Conservation (phyloP, 2,329 filamentous ascomycete genomes). For the Fusarium ramigenum region DNA sequence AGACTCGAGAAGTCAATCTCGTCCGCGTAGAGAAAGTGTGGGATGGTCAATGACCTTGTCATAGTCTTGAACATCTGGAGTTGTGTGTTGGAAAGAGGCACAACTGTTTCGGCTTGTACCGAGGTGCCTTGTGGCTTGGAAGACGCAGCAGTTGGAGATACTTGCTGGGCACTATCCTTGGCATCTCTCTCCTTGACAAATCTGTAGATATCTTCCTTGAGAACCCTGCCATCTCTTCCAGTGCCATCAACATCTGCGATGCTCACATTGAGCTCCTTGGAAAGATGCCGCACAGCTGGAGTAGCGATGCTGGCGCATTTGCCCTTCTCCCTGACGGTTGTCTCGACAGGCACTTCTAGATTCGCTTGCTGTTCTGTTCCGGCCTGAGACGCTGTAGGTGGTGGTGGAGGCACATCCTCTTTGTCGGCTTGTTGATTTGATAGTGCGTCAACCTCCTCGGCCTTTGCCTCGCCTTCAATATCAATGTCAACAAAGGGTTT, state of each 20-base stretch:
- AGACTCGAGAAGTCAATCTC: slow-evolving; percentile 85
- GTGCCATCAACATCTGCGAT: slow-evolving; percentile 84
- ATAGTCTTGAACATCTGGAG: slow-evolving; percentile 97
- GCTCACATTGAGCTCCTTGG: slow-evolving; percentile 80
- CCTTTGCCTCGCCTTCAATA: slow-evolving; percentile 78
- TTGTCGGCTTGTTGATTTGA: slow-evolving; percentile 47
- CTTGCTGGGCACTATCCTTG: slow-evolving; percentile 33
- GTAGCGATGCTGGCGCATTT: slow-evolving; percentile 83
- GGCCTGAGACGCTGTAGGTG: slow-evolving; percentile 22
- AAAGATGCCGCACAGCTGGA: slow-evolving; percentile 88
- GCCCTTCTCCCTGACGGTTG: slow-evolving; percentile 55
- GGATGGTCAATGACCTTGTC: slow-evolving; percentile 90
- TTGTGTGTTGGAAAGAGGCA: slow-evolving; percentile 81
- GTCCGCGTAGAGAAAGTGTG: slow-evolving; percentile 95
- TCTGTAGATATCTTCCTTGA: slow-evolving; percentile 89
- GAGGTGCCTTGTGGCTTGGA: slow-evolving; percentile 41
- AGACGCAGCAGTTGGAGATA: slow-evolving; percentile 37
- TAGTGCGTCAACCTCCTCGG: slow-evolving; percentile 49
- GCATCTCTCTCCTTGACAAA: slow-evolving; percentile 67
- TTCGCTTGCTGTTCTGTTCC: slow-evolving; percentile 11
- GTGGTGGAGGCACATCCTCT: slow-evolving; percentile 40
- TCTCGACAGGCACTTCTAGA: slow-evolving; percentile 1
- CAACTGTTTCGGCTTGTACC: slow-evolving; percentile 72
- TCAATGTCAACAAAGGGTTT: slow-evolving; percentile 96
- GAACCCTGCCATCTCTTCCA: slow-evolving; percentile 87